Conservation (phyloP, 2,329 filamentous ascomycete genomes). For the Talaromyces piceae region DNA sequence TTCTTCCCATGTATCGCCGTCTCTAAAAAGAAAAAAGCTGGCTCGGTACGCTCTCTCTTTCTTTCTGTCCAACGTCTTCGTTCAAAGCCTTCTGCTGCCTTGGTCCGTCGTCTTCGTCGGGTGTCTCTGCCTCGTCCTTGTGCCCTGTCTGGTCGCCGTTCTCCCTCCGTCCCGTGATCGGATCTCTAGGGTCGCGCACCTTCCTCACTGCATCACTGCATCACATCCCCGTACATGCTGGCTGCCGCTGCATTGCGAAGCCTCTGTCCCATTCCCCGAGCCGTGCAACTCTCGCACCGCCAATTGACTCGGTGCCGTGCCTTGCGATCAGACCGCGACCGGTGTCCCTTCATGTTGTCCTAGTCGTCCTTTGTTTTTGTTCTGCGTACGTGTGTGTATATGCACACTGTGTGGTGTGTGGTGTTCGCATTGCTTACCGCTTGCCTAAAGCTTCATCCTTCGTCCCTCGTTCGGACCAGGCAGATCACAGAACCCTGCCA, state of each 20-base stretch:
- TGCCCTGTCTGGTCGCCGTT: no score
- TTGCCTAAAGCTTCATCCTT: no score
- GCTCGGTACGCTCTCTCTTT: background rate
- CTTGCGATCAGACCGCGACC: background rate
- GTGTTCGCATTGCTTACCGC: conserved; percentile 4
- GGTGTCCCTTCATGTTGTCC: conserved; percentile 1
- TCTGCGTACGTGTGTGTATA: no score
- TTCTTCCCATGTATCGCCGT: conserved; percentile 2
- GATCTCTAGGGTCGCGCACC: background rate
- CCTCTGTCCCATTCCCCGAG: background rate
- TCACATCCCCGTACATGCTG: background rate
- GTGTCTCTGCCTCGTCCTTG: no score
- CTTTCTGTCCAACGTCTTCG: background rate
- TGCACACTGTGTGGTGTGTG: conserved; percentile 15
- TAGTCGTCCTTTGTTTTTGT: background rate
- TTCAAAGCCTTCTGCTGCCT: no score
- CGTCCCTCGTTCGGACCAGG: background rate
- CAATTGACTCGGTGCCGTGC: background rate
- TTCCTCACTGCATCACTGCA: background rate
- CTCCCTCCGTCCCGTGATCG: background rate
- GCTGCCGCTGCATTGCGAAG: background rate
- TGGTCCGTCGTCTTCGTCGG: no score
- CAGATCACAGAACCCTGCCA: conserved; percentile 6
- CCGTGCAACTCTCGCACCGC: background rate
- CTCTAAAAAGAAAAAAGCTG: conserved; percentile 5